phyloP scores from a whole-genome alignment of 345 rosid species.

The Camelina neglecta region DNA sequence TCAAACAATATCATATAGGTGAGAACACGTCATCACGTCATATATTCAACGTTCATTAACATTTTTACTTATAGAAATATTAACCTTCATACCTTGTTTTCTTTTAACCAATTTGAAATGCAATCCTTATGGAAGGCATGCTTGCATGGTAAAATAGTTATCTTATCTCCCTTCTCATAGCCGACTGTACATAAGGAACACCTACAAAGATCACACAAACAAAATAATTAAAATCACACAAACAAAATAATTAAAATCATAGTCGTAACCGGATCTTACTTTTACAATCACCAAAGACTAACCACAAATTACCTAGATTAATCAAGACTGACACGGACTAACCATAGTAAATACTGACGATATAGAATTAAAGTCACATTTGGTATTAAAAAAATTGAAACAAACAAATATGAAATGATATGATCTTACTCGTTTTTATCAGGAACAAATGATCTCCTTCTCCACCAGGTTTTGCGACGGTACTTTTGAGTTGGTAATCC shows the following conservation, averaged over 20 bases:
- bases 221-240: not conserved
- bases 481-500: not conserved
- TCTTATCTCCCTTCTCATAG: conserved; percentile 3
- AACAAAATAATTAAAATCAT: not conserved
- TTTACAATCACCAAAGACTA: not conserved
- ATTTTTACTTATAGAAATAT: not conserved
- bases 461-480: not conserved
- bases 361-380: not conserved
- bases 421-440: not conserved
- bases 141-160: not conserved
- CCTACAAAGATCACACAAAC: not conserved
- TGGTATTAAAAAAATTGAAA: not conserved
- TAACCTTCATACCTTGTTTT: not conserved
- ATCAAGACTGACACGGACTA: not conserved
- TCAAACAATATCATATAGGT: not conserved
- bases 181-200: not conserved
- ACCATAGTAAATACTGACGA: not conserved
- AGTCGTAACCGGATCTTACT: not conserved
- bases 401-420: not conserved
- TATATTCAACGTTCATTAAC: not conserved
- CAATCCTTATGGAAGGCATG: conserved; percentile 1
- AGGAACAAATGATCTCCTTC: not conserved
- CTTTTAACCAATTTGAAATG: not conserved
- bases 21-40: not conserved
- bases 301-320: not conserved